Percentiles rank a stretch among this genome's conserved stretches.
phyloP scores from a whole-genome alignment of 1,284 basidiomycete genomes.

The Ganoderma boninense region DNA sequence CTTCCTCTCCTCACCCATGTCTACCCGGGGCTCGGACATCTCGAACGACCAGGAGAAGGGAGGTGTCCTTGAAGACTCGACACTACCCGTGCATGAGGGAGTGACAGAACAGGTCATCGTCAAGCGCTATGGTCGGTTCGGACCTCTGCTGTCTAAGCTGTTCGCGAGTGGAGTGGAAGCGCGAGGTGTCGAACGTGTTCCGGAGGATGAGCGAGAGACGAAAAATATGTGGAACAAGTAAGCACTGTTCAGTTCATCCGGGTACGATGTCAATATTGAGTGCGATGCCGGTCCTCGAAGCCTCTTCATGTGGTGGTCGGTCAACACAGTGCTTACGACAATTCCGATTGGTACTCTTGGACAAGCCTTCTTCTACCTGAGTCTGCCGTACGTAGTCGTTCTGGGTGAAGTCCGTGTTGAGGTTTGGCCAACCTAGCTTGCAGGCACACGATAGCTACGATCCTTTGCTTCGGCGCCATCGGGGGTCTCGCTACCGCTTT shows the following conservation, averaged over 20 bases:
- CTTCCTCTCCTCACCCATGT: slow-evolving; percentile 27
- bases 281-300: slow-evolving; percentile 34
- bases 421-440: background rate
- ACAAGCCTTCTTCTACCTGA: slow-evolving; percentile 60
- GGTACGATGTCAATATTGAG: background rate
- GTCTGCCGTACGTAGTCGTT: slow-evolving; percentile 47
- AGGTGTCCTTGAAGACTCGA: slow-evolving; percentile 17
- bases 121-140: slow-evolving; percentile 47
- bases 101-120: slow-evolving; percentile 45
- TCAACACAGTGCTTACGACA: slow-evolving; percentile 58
- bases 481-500: slow-evolving; percentile 54
- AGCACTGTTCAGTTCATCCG: slow-evolving; percentile 20
- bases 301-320: slow-evolving; percentile 62
- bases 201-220: slow-evolving; percentile 53
- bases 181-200: slow-evolving; percentile 59
- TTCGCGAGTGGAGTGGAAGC: slow-evolving; percentile 58
- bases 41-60: slow-evolving; percentile 39
- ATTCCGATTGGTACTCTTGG: slow-evolving; percentile 67
- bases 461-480: slow-evolving; percentile 53
- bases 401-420: background rate
- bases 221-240: slow-evolving; percentile 61
- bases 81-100: slow-evolving; percentile 11
- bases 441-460: slow-evolving; percentile 53
- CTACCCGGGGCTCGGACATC: slow-evolving; percentile 25
- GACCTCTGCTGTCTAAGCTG: slow-evolving; percentile 48